phyloP scores from a whole-genome alignment of 202 grass and related monocot genomes.

The Bolboschoenoplectus hybrid region DNA sequence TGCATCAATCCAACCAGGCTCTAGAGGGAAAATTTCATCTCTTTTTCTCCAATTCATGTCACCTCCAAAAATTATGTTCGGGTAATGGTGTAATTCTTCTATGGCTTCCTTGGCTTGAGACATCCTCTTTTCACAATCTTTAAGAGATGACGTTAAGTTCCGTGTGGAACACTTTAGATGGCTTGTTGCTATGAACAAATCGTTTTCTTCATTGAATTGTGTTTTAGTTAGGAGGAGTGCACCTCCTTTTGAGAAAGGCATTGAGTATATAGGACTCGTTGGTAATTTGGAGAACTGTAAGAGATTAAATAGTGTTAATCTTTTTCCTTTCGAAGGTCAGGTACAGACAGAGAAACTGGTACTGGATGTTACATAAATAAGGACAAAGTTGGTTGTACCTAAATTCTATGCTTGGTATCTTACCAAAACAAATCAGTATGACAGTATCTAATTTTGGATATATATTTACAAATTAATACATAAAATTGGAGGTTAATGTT shows the following conservation, averaged over 20 bases:
- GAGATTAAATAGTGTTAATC: not conserved
- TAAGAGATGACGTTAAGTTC: not conserved
- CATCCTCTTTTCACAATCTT: not conserved
- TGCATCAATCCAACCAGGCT: slow-evolving; percentile 15
- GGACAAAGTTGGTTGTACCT: not conserved
- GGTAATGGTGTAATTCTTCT: not conserved
- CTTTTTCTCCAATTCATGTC: not conserved
- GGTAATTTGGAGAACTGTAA: not conserved
- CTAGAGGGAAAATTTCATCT: not conserved
- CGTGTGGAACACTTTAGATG: not conserved
- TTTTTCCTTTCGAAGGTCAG: not conserved
- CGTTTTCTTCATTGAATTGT: not conserved
- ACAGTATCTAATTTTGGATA: not conserved
- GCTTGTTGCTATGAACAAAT: not conserved
- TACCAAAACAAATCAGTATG: not conserved
- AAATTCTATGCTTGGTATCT: not conserved
- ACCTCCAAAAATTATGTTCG: not conserved
- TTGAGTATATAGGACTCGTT: not conserved
- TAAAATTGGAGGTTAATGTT: not conserved
- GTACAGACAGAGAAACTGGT: not conserved
- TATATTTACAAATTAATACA: not conserved
- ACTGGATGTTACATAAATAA: not conserved
- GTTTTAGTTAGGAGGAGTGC: not conserved
- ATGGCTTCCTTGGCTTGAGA: not conserved
- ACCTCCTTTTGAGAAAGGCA: not conserved